Base-by-base conservation (phyloP, 371 early-diverging fungal species). In the Syncephalastrum sp. region DNA sequence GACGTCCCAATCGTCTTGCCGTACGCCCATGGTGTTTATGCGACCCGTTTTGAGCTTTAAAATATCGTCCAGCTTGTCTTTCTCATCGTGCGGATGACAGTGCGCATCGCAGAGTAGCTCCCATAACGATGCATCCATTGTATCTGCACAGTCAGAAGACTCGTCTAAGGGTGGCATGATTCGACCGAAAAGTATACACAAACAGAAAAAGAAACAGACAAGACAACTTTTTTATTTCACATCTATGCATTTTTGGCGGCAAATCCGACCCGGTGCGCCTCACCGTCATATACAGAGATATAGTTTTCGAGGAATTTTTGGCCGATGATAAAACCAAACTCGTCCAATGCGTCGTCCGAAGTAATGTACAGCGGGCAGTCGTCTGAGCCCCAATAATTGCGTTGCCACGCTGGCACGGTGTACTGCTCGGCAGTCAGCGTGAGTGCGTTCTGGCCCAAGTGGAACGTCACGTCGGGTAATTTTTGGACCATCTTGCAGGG, bases 31-130 rank as follows among this genome's bases (percentile, higher is more conserved):
- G 4, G 76, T 49, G 0, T 76, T 76, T n/a, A 79, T 27, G 48
- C 72, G 77, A 1, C 74, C 77, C 10, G 74, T 75, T 29, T 66
- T 60, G 3, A 79, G 51, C 42, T 57, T 47, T 1, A 69, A 47
- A 54, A 79, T 76, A n/a, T 47, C 13, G 16, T 29, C 27, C 1
- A 76, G 56, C 3, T 66, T 38, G 0, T 68, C 62, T 4, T 50
- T 14, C 51, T 68, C 80, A 47, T 79, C 80, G 44, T 79, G 80
- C 8, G 77, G 71, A 55, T 79, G 80, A 52, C 80, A 76, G 27
- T 79, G 80, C 1, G 70, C 68, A 63, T 79, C 80, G 50, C 75
- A 76, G 3, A 79, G 41, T 16, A 59, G n/a, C 13, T 23, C n/a
- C 24, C 49, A 69, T 5, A 66, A 23, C 1, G 15, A 17, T 1